Evolutionary conservation across 2,329 filamentous ascomycete genomes (phyloP).

Genomic region (Akanthomyces muscarius): DNA sequence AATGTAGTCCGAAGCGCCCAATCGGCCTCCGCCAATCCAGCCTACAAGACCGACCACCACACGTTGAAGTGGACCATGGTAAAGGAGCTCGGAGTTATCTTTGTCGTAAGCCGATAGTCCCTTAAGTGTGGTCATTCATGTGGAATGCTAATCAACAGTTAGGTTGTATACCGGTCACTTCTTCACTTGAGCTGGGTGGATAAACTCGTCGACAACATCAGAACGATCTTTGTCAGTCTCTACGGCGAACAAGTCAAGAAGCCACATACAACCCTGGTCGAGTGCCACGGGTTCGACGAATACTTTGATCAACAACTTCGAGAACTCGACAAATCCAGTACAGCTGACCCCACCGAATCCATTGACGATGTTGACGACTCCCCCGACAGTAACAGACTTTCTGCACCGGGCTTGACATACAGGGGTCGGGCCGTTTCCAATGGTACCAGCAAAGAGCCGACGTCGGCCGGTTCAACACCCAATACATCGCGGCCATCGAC

Average conservation of each 20-base stretch:
- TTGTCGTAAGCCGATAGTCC: constrained; percentile 44
- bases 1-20: constrained; percentile 56
- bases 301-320: constrained; percentile 93
- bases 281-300: constrained; percentile 77
- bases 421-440: constrained; percentile 34
- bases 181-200: constrained; percentile 96
- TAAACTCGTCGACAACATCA: constrained; percentile 91
- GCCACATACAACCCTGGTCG: constrained; percentile 70
- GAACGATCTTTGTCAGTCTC: constrained; percentile 82
- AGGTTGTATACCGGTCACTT: constrained; percentile 96
- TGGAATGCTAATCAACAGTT: constrained; percentile 5
- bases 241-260: constrained; percentile 86
- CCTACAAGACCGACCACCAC: constrained; percentile 88
- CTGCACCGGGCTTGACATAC: constrained; percentile 38
- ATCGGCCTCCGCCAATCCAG: constrained; percentile 61
- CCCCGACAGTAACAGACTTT: constrained; percentile 20
- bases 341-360: constrained; percentile 26
- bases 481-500: constrained; percentile 76
- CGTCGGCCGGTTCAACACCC: constrained; percentile 66
- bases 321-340: constrained; percentile 64
- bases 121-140: constrained; percentile 18
- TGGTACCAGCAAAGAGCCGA: constrained; percentile 31
- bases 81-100: constrained; percentile 91
- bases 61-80: constrained; percentile 90
- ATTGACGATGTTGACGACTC: constrained; percentile 24